Conservation (phyloP, 2,329 filamentous ascomycete genomes). For the Plenodomus lindquistii region DNA sequence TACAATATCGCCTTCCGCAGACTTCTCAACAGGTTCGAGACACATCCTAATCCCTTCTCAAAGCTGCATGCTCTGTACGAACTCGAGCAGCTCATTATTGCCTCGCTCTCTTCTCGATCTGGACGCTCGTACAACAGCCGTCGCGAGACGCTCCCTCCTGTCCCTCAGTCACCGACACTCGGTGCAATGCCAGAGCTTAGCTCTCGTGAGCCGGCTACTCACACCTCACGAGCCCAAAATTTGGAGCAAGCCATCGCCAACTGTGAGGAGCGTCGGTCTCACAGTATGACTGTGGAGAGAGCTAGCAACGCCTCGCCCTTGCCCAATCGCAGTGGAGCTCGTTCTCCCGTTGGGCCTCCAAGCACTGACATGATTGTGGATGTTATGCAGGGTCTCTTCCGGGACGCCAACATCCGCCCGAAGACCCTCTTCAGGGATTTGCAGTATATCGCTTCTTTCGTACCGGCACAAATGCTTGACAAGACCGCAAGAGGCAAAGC, state of each 20-base stretch:
- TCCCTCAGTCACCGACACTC: constrained; percentile 51
- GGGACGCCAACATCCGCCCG: constrained; percentile 50
- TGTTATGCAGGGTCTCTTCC: constrained; percentile 50
- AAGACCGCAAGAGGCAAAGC: constrained; percentile 69
- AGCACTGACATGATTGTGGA: constrained; percentile 51
- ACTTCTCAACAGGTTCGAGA: constrained; percentile 82
- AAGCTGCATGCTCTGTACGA: constrained; percentile 86
- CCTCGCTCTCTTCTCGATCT: constrained; percentile 67
- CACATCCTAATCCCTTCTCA: constrained; percentile 82
- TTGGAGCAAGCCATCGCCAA: constrained; percentile 72
- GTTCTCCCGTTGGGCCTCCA: constrained; percentile 44
- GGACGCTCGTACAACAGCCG: constrained; percentile 49
- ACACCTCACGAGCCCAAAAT: constrained; percentile 49
- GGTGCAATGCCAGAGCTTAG: constrained; percentile 50
- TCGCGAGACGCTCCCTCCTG: constrained; percentile 46
- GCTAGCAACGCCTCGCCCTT: constrained; percentile 44
- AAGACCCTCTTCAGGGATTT: constrained; percentile 54
- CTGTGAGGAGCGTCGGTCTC: constrained; percentile 68
- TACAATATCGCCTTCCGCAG: constrained; percentile 80
- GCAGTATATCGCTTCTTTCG: constrained; percentile 63
- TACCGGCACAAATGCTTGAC: constrained; percentile 61
- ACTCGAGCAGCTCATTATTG: constrained; percentile 78
- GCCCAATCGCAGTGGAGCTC: constrained; percentile 36
- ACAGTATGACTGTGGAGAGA: constrained; percentile 52
- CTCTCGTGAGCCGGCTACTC: constrained; percentile 49